Conservation (phyloP, 805 yeast species). For the Wickerhamomyces queroliae region DNA sequence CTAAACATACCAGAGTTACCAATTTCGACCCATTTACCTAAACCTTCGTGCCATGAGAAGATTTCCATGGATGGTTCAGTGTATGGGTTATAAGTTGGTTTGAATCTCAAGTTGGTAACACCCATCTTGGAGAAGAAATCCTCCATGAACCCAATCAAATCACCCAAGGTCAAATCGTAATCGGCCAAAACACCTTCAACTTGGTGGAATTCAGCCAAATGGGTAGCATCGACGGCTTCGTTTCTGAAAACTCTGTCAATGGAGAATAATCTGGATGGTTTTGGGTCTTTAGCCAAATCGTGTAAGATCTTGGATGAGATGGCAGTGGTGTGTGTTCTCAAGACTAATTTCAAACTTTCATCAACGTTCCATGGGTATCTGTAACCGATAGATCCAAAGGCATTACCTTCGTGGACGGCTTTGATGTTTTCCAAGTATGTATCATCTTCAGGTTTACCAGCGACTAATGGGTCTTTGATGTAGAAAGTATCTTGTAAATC, state of each 20-base stretch:
- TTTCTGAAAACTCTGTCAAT: constrained; percentile 98
- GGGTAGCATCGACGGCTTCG: constrained; percentile 99
- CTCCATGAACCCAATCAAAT: constrained; percentile 97
- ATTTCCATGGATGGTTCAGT: constrained; percentile 99
- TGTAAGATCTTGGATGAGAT: constrained; percentile 86
- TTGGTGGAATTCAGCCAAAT: constrained; percentile 98
- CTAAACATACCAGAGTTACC: constrained; percentile 99
- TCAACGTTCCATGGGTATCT: constrained; percentile 95
- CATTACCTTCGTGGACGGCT: constrained; percentile 84
- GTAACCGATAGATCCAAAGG: constrained; percentile 93
- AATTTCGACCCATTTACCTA: constrained; percentile 97
- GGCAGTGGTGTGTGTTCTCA: constrained; percentile 97
- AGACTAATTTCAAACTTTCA: constrained; percentile 85
- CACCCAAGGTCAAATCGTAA: constrained; percentile 90
- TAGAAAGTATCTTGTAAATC: constrained; percentile 98
- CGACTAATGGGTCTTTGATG: constrained; percentile 83
- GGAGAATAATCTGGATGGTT: constrained; percentile 87
- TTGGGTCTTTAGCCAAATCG: constrained; percentile 79
- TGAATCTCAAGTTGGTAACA: constrained; percentile 89
- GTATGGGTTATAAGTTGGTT: constrained; percentile 98
- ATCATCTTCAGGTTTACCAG: constrained; percentile 78
- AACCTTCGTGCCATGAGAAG: constrained; percentile 92
- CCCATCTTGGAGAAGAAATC: constrained; percentile 97
- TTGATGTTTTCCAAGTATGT: constrained; percentile 73
- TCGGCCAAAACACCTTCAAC: constrained; percentile 99